Evolutionary conservation across 306 rosid genomes (phyloP), one percentile per base, ranked within the genome.

Genomic region (Neltuma alba): DNA sequence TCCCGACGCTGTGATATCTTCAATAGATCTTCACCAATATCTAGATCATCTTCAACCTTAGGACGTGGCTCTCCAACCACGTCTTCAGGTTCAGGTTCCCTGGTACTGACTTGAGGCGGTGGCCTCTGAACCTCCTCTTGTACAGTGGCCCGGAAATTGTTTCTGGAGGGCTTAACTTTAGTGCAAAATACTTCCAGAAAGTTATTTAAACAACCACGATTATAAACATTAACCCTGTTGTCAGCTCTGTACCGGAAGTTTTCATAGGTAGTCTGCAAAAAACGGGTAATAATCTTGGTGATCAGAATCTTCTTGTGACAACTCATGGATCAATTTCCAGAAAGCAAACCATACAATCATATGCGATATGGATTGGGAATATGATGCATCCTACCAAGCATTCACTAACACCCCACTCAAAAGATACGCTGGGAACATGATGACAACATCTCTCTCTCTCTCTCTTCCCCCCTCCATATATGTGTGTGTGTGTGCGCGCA

Each of bases 1-100:
- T 92, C 90, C 75, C 92, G 91, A 27, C 98, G 93, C 84, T 94
- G 98, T 4, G 98, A 94, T 79, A 94, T 94, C 86, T 94, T 94
- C 86, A 94, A 77, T 47, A 94, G 76, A 81, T 94, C 97, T 81
- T 94, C 98, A 25, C 97, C 97, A 72, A 92, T 92, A 48, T 88
- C 98, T 47, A 90, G 88, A 83, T 94, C 96, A 37, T 88, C 94
- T 85, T 94, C 97, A 62, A 94, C 98, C 83, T 94, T 94, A 2
- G 94, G 78, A 18, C 96, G 98, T 38, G 86, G 91, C 80, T 92
- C 94, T 50, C 87, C 94, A 1, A 76, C 78, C 44, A 45, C 42
- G 40, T 89, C 97, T 82, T 90, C 89, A 20, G 65, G 81, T 36
- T 85, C 92, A 10, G 79, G 79, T 65, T 86, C 89, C 41, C 83